Conservation (phyloP, 306 rosid species). For the Crataegus laevigata region DNA sequence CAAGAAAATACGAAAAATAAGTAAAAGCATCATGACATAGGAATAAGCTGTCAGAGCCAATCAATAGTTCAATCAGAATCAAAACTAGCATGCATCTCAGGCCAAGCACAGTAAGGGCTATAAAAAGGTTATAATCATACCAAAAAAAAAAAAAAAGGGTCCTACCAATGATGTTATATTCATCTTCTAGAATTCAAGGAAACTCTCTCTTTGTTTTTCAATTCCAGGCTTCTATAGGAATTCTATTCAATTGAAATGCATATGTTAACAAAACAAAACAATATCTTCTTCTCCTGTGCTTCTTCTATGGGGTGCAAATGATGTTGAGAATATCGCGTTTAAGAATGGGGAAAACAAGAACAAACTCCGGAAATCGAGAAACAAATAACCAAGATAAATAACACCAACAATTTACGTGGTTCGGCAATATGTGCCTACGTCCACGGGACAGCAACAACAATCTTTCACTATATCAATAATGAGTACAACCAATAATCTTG, state of each 20-base stretch:
- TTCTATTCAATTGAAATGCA: not conserved
- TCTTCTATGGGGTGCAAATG: not conserved
- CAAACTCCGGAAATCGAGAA: too few species aligned
- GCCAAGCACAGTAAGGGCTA: not conserved
- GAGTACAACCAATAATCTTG: too few species aligned
- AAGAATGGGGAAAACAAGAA: too few species aligned
- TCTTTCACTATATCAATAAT: too few species aligned
- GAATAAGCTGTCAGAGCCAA: not conserved
- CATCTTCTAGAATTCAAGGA: not conserved
- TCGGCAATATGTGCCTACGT: too few species aligned
- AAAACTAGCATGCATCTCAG: not conserved
- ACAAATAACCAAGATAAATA: too few species aligned
- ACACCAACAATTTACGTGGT: too few species aligned
- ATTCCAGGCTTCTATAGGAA: not conserved
- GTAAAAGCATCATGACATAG: not conserved
- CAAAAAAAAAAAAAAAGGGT: not conserved
- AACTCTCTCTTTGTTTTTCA: not conserved
- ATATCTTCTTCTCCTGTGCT: not conserved
- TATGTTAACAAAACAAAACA: not conserved
- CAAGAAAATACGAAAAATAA: not conserved
- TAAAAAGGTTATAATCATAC: not conserved
- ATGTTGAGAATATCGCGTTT: too few species aligned
- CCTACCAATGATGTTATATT: not conserved
- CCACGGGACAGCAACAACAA: too few species aligned
- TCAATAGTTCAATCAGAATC: not conserved